A percentile compares a stretch with the other conserved stretches of the same genome.
These are phyloP conservation scores for Boletus edulis DNA, from an alignment of 768 basidiomycete species.

Conservation along the genomic window DNA sequence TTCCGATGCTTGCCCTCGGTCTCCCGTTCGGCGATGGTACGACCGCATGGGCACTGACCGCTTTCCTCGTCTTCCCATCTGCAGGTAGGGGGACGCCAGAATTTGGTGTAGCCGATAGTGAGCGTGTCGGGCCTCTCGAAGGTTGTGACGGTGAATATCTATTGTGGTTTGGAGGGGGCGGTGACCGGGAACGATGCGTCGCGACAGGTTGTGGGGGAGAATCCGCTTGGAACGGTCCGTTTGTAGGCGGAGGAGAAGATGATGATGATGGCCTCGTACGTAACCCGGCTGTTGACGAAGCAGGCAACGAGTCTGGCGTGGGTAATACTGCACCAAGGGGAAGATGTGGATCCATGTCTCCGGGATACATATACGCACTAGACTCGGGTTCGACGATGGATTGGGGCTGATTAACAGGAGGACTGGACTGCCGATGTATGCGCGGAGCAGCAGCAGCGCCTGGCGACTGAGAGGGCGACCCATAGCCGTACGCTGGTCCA, in stretches of 20 bases:
- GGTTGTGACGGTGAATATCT: conserved; percentile 35
- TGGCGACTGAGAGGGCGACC: conserved; percentile 24
- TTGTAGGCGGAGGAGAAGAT: conserved; percentile 36
- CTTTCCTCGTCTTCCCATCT: conserved; percentile 62
- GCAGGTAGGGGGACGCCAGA: conserved; percentile 35
- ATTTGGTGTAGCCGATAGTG: conserved; percentile 64
- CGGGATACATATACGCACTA: conserved; percentile 20
- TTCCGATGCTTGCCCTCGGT: conserved; percentile 38
- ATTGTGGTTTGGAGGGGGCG: conserved; percentile 43
- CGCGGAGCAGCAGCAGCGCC: conserved; percentile 18
- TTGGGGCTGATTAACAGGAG: conserved; percentile 28
- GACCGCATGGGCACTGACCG: conserved; percentile 61
- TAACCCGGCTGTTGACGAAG: conserved; percentile 21
- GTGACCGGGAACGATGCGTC: conserved; percentile 50
- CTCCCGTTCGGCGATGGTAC: conserved; percentile 35
- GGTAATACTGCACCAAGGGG: conserved; percentile 63
- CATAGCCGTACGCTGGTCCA: conserved; percentile 32
- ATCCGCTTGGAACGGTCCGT: conserved; percentile 16
- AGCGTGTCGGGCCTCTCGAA: conserved; percentile 56
- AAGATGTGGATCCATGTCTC: conserved; percentile 38
- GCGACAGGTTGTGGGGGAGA: conserved; percentile 28
- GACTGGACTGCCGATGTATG: conserved; percentile 25
- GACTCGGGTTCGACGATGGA: conserved; percentile 31
- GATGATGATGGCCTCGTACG: conserved; percentile 30
- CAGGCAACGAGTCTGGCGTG: conserved; percentile 16